These are phyloP conservation scores for Terana coerulea DNA, from an alignment of 768 basidiomycete species.

Conservation along the genomic window DNA sequence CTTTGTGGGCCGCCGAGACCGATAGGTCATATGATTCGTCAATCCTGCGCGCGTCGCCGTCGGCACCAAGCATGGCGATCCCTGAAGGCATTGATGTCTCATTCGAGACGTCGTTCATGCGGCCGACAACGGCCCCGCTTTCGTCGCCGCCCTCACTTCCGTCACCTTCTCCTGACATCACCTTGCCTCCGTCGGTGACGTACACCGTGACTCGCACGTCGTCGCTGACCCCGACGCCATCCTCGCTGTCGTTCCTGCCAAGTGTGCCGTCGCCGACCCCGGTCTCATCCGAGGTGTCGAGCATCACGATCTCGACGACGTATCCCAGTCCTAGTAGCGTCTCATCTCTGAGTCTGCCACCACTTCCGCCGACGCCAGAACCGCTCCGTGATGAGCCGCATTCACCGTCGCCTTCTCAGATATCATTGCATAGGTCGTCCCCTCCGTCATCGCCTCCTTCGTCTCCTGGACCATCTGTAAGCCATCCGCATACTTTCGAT, in stretches of 20 bases:
- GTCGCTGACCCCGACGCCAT: too few relatives aligned
- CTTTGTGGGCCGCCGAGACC: constrained; percentile 59
- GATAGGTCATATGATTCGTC: constrained; percentile 76
- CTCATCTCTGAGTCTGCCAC: background rate
- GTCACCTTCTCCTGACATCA: too few relatives aligned
- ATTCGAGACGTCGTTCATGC: constrained; percentile 70
- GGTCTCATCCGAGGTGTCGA: too few relatives aligned
- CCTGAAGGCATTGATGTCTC: constrained; percentile 62
- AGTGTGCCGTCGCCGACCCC: too few relatives aligned
- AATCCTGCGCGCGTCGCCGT: constrained; percentile 67
- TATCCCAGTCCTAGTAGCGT: background rate
- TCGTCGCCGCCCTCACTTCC: constrained; percentile 24
- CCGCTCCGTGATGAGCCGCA: too few relatives aligned
- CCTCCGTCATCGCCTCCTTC: too few relatives aligned
- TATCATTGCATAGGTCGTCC: too few relatives aligned
- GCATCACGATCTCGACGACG: background rate
- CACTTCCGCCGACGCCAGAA: background rate
- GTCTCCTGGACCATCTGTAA: constrained; percentile 25
- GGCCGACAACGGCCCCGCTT: constrained; percentile 44
- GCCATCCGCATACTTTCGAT: constrained; percentile 11
- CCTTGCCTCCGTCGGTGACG: constrained; percentile 27
- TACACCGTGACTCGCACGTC: constrained; percentile 7
- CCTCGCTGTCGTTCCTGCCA: too few relatives aligned
- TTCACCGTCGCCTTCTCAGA: too few relatives aligned
- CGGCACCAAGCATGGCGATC: constrained; percentile 44